These are phyloP conservation scores for Plenodomus biglobosus DNA, from an alignment of 2,329 filamentous ascomycete genomes.

Conservation along the genomic window DNA sequence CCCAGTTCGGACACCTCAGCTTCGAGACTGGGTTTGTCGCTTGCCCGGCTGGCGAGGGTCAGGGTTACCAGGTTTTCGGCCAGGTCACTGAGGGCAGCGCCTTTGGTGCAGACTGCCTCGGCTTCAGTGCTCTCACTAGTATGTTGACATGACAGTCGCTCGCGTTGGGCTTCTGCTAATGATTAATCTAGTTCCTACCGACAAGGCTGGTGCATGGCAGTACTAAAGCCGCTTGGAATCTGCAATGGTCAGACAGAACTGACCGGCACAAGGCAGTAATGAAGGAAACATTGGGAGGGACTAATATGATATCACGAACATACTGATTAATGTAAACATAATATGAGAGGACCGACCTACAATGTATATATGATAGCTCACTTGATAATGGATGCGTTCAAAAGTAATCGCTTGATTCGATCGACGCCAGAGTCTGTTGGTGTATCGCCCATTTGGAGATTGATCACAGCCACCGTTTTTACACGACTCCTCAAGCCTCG, in stretches of 20 bases:
- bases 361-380: constrained; percentile 13
- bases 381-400: constrained; percentile 16
- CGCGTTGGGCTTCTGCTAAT: constrained; percentile 7
- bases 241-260: background rate
- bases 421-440: constrained; percentile 30
- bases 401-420: constrained; percentile 20
- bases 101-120: constrained; percentile 26
- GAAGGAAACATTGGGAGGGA: constrained; percentile 1
- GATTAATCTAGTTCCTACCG: constrained; percentile 17
- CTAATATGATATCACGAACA: background rate
- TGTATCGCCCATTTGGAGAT: constrained; percentile 1
- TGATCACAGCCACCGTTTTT: constrained; percentile 53
- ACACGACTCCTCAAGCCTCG: constrained; percentile 65
- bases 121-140: constrained; percentile 40
- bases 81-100: constrained; percentile 13
- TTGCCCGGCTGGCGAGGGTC: constrained; percentile 29
- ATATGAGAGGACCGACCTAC: background rate
- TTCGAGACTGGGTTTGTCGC: constrained; percentile 39
- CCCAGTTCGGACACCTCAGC: constrained; percentile 29
- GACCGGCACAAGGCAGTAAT: background rate
- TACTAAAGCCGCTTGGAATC: constrained; percentile 25
- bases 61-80: constrained; percentile 41
- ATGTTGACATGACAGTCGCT: constrained; percentile 8
- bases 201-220: constrained; percentile 39
- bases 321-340: background rate